Conservation (phyloP, 2,329 filamentous ascomycete species). For the Chrysoporthe cubensis region DNA sequence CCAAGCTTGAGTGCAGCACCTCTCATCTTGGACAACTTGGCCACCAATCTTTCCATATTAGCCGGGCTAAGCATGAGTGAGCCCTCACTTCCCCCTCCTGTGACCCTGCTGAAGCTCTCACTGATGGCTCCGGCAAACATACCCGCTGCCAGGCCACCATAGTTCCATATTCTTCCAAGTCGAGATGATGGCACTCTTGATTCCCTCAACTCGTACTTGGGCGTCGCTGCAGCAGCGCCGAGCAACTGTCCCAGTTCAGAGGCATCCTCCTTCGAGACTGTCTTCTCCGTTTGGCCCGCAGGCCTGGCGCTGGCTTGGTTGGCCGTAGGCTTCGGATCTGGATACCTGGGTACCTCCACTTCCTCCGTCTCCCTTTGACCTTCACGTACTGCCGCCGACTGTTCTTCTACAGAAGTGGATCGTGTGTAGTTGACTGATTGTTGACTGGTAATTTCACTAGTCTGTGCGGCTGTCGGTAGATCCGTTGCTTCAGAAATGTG, state of each 20-base stretch:
- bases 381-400: not conserved
- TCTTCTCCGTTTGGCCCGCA: not conserved
- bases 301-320: not conserved
- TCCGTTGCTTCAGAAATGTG: not conserved
- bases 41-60: slow-evolving; percentile 92
- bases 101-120: slow-evolving; percentile 79
- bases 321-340: slow-evolving; percentile 1
- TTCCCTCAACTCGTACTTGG: slow-evolving; percentile 74
- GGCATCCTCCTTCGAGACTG: slow-evolving; percentile 33
- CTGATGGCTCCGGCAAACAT: slow-evolving; percentile 93
- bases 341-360: slow-evolving; percentile 2
- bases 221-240: slow-evolving; percentile 33
- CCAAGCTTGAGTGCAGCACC: slow-evolving; percentile 96
- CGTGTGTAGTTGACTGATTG: not conserved
- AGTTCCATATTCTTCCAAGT: slow-evolving; percentile 90
- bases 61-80: slow-evolving; percentile 85
- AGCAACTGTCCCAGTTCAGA: slow-evolving; percentile 32
- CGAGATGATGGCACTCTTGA: slow-evolving; percentile 89
- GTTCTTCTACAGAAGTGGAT: not conserved
- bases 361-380: slow-evolving; percentile 12
- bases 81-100: slow-evolving; percentile 70
- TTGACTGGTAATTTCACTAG: not conserved
- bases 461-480: not conserved
- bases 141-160: slow-evolving; percentile 87
- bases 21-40: slow-evolving; percentile 93